A percentile compares a stretch with the other conserved stretches of the same genome.
These are phyloP conservation scores for Aspergillus bertholletiae DNA, from an alignment of 495 filamentous ascomycete species.

Conservation along the genomic window DNA sequence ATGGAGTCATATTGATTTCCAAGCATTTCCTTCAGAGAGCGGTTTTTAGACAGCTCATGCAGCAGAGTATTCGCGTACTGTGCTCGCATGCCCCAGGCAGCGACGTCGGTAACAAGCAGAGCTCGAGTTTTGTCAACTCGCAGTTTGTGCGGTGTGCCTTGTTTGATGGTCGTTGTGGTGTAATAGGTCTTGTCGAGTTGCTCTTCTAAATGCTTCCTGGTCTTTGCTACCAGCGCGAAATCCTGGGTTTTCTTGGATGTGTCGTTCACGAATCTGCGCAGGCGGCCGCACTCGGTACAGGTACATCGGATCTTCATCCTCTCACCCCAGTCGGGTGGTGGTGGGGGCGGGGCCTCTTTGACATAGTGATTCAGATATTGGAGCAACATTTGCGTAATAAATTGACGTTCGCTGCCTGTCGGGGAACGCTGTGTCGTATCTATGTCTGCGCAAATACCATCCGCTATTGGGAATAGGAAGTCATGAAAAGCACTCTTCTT, in stretches of 20 bases:
- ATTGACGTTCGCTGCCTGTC: neutral
- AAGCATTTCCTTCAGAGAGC: neutral
- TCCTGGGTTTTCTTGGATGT: neutral
- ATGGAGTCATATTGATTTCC: neutral
- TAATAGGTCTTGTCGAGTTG: conserved; percentile 2
- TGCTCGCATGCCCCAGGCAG: neutral
- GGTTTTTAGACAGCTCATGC: neutral
- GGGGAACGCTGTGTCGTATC: neutral
- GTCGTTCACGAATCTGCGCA: neutral
- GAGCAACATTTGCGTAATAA: neutral
- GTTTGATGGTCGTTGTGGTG: neutral
- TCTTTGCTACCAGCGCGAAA: neutral
- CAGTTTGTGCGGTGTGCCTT: neutral
- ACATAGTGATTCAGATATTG: neutral
- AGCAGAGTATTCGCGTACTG: neutral
- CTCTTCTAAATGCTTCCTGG: conserved; percentile 2
- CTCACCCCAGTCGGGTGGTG: neutral
- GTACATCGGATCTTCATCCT: neutral
- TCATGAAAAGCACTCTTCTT: neutral
- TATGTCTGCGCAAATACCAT: neutral
- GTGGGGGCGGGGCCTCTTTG: neutral
- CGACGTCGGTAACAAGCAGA: neutral
- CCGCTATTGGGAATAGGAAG: conserved; percentile 1
- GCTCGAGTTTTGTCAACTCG: conserved; percentile 1
- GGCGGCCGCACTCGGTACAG: neutral